Evolutionary conservation across 192 early-diverging fungal species (phyloP).

Genomic region (Coemansia reversa): DNA sequence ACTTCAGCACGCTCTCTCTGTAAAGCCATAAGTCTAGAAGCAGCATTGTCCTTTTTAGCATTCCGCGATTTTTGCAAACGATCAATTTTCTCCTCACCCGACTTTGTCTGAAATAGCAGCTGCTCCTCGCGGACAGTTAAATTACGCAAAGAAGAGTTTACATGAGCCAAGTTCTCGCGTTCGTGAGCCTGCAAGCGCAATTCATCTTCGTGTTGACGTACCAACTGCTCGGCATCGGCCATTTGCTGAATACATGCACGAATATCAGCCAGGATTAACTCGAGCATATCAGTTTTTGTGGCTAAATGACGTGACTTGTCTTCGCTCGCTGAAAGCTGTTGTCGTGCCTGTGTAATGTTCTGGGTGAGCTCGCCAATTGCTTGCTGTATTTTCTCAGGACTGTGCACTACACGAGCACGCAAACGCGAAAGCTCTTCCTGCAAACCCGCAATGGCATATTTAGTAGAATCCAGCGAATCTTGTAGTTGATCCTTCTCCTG

Average conservation of each 20-base stretch:
- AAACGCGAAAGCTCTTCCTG: constrained; percentile 55
- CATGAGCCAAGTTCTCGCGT: constrained; percentile 23
- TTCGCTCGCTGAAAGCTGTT: constrained; percentile 49
- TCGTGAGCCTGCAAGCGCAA: constrained; percentile 29
- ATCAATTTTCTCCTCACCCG: constrained; percentile 51
- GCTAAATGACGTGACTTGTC: constrained; percentile 58
- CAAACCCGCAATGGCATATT: constrained; percentile 54
- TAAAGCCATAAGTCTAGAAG: constrained; percentile 21
- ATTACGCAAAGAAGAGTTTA: constrained; percentile 24
- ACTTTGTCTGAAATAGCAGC: constrained; percentile 41
- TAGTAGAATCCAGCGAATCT: constrained; percentile 56
- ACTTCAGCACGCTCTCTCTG: constrained; percentile 39
- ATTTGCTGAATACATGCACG: constrained; percentile 58
- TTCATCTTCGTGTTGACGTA: constrained; percentile 54
- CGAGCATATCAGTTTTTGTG: constrained; percentile 58
- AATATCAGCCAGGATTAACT: constrained; percentile 59
- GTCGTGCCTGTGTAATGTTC: constrained; percentile 48
- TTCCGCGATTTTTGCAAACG: constrained; percentile 36
- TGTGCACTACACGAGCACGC: constrained; percentile 66
- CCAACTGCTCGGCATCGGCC: constrained; percentile 63
- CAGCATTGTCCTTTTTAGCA: constrained; percentile 35
- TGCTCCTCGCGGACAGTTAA: constrained; percentile 45
- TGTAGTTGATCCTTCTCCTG: constrained; percentile 55
- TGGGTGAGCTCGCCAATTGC: constrained; percentile 64
- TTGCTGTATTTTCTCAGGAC: constrained; percentile 70